Evolutionary conservation across 805 yeast genomes (phyloP).

Genomic region (Hanseniaspora mollemarum): DNA sequence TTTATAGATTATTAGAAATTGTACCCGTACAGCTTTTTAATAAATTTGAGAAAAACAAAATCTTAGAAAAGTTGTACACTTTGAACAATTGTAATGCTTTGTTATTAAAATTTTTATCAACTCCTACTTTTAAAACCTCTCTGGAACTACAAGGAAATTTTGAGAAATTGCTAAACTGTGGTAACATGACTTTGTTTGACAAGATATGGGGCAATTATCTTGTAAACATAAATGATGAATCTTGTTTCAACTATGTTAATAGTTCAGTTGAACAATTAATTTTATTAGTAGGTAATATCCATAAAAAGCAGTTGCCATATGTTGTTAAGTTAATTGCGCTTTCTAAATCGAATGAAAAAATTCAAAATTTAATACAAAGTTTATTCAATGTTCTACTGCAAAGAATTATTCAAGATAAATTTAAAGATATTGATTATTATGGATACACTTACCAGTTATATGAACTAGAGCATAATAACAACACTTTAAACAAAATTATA

Average conservation of each 20-base stretch:
- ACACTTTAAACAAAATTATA: not conserved
- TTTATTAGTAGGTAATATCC: not conserved
- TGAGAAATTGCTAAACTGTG: not conserved
- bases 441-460: not conserved
- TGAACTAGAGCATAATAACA: not conserved
- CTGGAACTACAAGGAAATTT: conserved; percentile 9
- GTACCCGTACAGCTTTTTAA: conserved; percentile 5
- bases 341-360: not conserved
- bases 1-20: not conserved
- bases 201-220: conserved; percentile 9
- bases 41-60: not conserved
- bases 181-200: not conserved
- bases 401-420: not conserved
- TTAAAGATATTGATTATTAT: not conserved
- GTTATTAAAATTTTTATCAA: not conserved
- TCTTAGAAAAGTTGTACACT: not conserved
- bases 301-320: not conserved
- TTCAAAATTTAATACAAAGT: not conserved
- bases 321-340: not conserved
- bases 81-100: not conserved
- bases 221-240: conserved; percentile 1
- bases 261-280: not conserved
- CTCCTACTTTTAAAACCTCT: conserved; percentile 9
- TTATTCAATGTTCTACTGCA: not conserved
- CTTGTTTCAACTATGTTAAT: conserved; percentile 3